These are phyloP conservation scores for Rhodotorula babjevae DNA, from an alignment of 768 basidiomycete genomes.

Conservation along the genomic window DNA sequence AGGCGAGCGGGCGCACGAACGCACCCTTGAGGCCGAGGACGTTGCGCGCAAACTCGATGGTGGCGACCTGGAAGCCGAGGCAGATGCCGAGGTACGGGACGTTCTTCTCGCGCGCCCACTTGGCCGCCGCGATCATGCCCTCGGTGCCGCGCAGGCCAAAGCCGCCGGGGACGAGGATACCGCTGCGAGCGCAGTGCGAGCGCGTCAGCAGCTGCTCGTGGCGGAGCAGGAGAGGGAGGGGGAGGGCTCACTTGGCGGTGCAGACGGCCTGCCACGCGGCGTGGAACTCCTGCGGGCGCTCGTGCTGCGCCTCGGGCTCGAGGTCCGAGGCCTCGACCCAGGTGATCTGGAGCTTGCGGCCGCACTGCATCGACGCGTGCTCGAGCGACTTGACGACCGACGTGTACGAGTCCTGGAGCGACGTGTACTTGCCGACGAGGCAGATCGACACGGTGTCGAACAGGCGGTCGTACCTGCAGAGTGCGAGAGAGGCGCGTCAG, in stretches of 20 bases:
- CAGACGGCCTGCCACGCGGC: conserved; percentile 93
- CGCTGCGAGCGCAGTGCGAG: conserved; percentile 52
- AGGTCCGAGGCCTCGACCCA: conserved; percentile 96
- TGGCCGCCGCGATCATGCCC: conserved; percentile 97
- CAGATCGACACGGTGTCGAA: conserved; percentile 85
- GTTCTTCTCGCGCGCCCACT: conserved; percentile 91
- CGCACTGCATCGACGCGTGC: conserved; percentile 90
- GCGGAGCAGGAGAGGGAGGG: not conserved
- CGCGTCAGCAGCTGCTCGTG: not conserved
- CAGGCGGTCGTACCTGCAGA: conserved; percentile 62
- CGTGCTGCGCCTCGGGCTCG: conserved; percentile 72
- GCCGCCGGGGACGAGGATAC: conserved; percentile 94
- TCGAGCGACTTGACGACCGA: conserved; percentile 93
- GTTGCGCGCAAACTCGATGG: conserved; percentile 87
- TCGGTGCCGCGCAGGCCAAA: conserved; percentile 91
- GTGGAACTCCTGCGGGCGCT: conserved; percentile 79
- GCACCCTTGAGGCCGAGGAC: conserved; percentile 66
- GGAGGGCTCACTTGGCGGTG: conserved; percentile 65
- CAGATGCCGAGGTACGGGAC: conserved; percentile 95
- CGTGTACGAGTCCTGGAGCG: conserved; percentile 97
- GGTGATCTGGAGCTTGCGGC: conserved; percentile 71
- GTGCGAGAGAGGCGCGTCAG: not conserved
- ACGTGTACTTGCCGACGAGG: conserved; percentile 95
- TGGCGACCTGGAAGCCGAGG: conserved; percentile 94
- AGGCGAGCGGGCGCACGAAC: conserved; percentile 33